Conservation (phyloP, 176 grass and related monocot genomes). For the Raddia guianensis region DNA sequence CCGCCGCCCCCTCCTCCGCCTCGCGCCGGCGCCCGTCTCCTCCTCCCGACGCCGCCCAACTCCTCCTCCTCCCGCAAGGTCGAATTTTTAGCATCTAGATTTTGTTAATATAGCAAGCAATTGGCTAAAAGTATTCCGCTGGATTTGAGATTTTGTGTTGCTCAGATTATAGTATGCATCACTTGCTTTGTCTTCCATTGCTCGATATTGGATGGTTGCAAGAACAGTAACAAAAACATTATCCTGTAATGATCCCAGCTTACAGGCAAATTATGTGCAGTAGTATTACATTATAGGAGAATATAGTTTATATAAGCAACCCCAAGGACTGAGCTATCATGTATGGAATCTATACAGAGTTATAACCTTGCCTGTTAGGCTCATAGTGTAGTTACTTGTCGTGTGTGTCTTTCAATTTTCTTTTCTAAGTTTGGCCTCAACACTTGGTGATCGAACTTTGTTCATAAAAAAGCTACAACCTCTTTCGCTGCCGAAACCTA, state of each 20-base stretch:
- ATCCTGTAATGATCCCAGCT: constrained; percentile 38
- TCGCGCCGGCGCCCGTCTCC: no score
- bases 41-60: no score
- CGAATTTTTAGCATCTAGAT: no score
- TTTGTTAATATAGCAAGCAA: no score
- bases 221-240: constrained; percentile 77
- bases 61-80: no score
- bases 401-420: background rate
- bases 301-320: background rate
- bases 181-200: constrained; percentile 57
- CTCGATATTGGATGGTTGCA: constrained; percentile 67
- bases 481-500: background rate
- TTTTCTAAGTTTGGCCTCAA: background rate
- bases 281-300: background rate
- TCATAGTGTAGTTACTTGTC: background rate
- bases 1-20: no score
- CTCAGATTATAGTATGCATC: constrained; percentile 68
- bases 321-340: background rate
- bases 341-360: background rate
- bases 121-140: no score
- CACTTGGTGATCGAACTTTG: background rate
- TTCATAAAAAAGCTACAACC: background rate
- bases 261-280: background rate
- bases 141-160: constrained; percentile 66
- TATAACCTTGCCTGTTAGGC: background rate